phyloP scores from a whole-genome alignment of 805 yeast species.

The Diddensiella caesifluorescens region DNA sequence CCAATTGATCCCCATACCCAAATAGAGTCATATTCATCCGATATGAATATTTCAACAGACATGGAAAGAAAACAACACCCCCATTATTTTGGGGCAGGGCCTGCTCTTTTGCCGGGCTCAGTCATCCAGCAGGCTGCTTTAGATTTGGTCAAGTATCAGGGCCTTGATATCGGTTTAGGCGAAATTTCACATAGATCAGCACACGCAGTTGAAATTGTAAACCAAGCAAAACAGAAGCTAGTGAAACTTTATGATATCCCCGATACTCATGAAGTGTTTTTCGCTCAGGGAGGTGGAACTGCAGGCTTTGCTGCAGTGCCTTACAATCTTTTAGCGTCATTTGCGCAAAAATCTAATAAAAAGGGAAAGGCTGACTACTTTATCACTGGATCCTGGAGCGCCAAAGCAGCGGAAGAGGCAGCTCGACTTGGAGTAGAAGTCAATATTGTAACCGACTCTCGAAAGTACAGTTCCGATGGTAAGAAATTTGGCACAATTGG shows the following conservation, averaged over 20 bases:
- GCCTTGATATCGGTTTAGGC: conserved; percentile 79
- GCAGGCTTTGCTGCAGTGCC: conserved; percentile 88
- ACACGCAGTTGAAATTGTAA: conserved; percentile 72
- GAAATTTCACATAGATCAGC: conserved; percentile 94
- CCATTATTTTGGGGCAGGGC: conserved; percentile 95
- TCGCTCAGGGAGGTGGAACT: conserved; percentile 98
- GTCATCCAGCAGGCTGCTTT: conserved; percentile 85
- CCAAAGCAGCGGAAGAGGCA: conserved; percentile 85
- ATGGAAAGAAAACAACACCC: conserved; percentile 17
- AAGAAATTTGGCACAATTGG: conserved; percentile 71
- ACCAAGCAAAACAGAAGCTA: conserved; percentile 66
- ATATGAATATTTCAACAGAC: no score
- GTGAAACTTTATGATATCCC: conserved; percentile 67
- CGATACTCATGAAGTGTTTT: conserved; percentile 89
- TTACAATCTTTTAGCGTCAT: conserved; percentile 72
- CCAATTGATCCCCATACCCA: no score
- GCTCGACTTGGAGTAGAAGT: conserved; percentile 71
- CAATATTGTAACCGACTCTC: conserved; percentile 63
- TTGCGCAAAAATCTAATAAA: conserved; percentile 65
- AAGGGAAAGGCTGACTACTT: conserved; percentile 80
- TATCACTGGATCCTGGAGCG: conserved; percentile 92
- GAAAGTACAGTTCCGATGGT: conserved; percentile 36
- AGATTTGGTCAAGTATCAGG: conserved; percentile 70
- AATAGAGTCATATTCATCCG: no score
- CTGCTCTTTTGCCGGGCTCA: conserved; percentile 80